Base-by-base conservation (phyloP, 441 rosid genomes). In the Mallotus japonicus region DNA sequence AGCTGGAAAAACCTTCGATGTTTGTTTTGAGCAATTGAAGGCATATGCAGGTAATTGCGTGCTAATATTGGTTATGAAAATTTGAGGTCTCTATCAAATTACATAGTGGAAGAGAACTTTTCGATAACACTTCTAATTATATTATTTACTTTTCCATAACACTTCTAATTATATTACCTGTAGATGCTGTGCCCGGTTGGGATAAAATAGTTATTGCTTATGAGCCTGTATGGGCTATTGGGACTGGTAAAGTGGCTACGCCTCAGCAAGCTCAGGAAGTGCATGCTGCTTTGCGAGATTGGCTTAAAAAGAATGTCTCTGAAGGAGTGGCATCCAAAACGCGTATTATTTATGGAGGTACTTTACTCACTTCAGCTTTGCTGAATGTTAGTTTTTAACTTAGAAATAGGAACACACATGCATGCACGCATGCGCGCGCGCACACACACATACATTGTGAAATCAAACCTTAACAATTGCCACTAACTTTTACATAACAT, bases 181-280 rank as follows among this genome's bases (percentile, higher is more conserved):
- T 83, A 94, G 99, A 92, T 86, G 87, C 87, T 77, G 88, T 76
- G 49, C 78, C 98, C 57, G 86, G 95, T 83, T 92, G 98, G 99
- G 98, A 95, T 69, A 82, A 88, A 71, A 72, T 93, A 60, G 99
- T 95, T 51, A 87, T 95, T 75, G 99, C 99, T 3, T 95, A 95
- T 65, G 98, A 95, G 85, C 97, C 99, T 67, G 96, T 91, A 40
- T 95, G 99, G 99, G 99, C 99, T 72, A 93, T 95, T 79, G 98
- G 98, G 77, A 93, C 98, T 55, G 99, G 98, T 70, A 93, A 91
- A 76, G 98, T 95, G 78, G 97, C 99, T 74, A 80, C 96, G 24
- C 97, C 97, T 4, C 80, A 77, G 80, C 99, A 95, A 83, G 98
- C 99, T 72, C 96, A 91, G 81, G 99, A 93, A 85, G 99, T 93